Conservation (phyloP, 2,329 filamentous ascomycete species). For the Scytalidium sp. region DNA sequence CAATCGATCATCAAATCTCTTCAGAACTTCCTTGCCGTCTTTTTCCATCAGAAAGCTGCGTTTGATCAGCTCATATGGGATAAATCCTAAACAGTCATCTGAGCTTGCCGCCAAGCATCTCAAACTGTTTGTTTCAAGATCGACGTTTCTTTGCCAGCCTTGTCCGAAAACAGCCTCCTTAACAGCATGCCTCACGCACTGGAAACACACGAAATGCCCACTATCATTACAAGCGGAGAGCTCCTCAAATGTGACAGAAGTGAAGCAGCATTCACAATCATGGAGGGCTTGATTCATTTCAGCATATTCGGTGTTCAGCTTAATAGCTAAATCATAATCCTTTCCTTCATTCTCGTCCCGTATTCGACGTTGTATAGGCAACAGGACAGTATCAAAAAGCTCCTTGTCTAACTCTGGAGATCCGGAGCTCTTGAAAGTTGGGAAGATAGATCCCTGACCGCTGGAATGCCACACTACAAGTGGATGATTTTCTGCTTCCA, state of each 20-base stretch:
- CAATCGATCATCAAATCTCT: constrained; percentile 75
- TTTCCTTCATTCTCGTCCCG: constrained; percentile 42
- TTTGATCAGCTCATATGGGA: constrained; percentile 66
- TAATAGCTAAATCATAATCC: constrained; percentile 50
- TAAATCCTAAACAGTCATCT: constrained; percentile 69
- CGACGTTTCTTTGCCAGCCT: constrained; percentile 80
- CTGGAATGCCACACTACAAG: constrained; percentile 59
- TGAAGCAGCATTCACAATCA: constrained; percentile 80
- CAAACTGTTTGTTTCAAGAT: constrained; percentile 69
- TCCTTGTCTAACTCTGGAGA: constrained; percentile 62
- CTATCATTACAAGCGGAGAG: constrained; percentile 67
- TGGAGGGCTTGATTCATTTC: constrained; percentile 53
- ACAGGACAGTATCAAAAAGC: constrained; percentile 54
- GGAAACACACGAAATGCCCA: constrained; percentile 74
- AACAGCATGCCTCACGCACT: constrained; percentile 77
- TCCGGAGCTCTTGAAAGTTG: constrained; percentile 63
- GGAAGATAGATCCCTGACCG: constrained; percentile 53
- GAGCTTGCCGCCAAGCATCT: constrained; percentile 77
- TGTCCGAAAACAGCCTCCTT: constrained; percentile 92
- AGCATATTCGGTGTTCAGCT: constrained; percentile 57
- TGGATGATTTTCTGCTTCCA: constrained; percentile 57
- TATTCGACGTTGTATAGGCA: constrained; percentile 46
- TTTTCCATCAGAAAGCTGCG: constrained; percentile 69
- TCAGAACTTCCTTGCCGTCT: constrained; percentile 68
- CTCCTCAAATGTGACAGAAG: constrained; percentile 67